Base-by-base conservation (phyloP, 257 asterid genomes). In the Lycium barbarum region DNA sequence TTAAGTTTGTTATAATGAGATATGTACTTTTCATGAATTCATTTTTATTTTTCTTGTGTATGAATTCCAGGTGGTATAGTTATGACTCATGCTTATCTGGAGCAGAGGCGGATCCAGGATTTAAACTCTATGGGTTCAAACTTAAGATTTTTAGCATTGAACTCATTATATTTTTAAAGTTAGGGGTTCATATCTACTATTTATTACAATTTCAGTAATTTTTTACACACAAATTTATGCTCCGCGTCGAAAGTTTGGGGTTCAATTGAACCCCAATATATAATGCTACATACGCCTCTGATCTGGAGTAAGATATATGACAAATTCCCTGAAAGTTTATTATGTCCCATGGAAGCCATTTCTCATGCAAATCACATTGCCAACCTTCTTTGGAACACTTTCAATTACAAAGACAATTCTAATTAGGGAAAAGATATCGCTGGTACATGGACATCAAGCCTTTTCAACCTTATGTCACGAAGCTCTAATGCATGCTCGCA, bases 401-500 rank as follows among this genome's bases (percentile, higher is more conserved):
- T 92, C 99, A 11, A 93, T 96, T 45, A 86, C 95, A 59, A 89
- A 98, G 87, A 93, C 97, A 35, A 93, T 96, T 88, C 86, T 96
- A 83, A 89, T 96, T 82, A 88, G 98, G 71, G 99, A 96, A 82
- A 93, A 90, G 72, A 93, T 93, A 90, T 90, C 98, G 2, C 83
- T 96, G 89, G 94, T 96, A 83, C 99, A 94, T 58, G 98, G 98
- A 26, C 97, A 94, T 88, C 98, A 93, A 89, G 97, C 98, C 65
- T 94, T 96, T 88, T 96, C 99, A 66, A 96, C 97, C 84, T 88
- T 94, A 26, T 94, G 98, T 84, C 99, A 94, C 80, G 98, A 96
- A 89, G 94, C 98, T 84, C 86, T 96, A 70, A 94, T 96, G 97
- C 98, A 96, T 6, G 98, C 99, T 26, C 95, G 97, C 22, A 96